Evolutionary conservation across 805 yeast species (phyloP).

Genomic region (Suhomyces faveliae): DNA sequence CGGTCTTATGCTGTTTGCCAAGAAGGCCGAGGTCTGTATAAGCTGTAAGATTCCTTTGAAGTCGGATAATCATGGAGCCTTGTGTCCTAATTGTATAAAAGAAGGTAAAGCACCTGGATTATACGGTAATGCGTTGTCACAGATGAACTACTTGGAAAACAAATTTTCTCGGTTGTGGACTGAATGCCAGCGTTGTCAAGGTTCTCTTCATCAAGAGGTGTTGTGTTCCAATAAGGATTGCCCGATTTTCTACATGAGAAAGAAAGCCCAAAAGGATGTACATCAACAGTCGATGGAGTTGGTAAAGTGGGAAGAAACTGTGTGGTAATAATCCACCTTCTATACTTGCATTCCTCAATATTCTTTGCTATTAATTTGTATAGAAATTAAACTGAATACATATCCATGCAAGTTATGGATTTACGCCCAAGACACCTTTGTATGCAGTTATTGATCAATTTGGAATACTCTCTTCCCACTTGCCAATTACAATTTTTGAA

Average conservation of each 20-base stretch:
- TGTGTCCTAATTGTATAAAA: slow-evolving; percentile 75
- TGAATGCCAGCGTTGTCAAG: slow-evolving; percentile 97
- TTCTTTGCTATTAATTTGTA: background rate
- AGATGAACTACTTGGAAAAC: slow-evolving; percentile 75
- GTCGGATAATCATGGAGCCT: slow-evolving; percentile 57
- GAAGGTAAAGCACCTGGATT: slow-evolving; percentile 64
- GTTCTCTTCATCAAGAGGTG: slow-evolving; percentile 93
- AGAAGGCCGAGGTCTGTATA: slow-evolving; percentile 83
- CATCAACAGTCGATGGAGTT: slow-evolving; percentile 56
- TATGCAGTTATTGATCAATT: slow-evolving; percentile 52
- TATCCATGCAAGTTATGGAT: slow-evolving; percentile 47
- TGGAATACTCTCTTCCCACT: slow-evolving; percentile 55
- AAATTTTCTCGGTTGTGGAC: slow-evolving; percentile 93
- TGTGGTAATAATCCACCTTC: slow-evolving; percentile 50
- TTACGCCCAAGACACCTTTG: slow-evolving; percentile 52
- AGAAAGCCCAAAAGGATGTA: slow-evolving; percentile 75
- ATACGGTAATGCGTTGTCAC: slow-evolving; percentile 77
- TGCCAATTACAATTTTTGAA: slow-evolving; percentile 49
- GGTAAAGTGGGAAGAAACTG: slow-evolving; percentile 61
- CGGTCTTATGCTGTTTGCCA: slow-evolving; percentile 89
- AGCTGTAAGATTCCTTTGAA: slow-evolving; percentile 82
- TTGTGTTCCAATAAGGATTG: slow-evolving; percentile 94
- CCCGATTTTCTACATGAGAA: slow-evolving; percentile 96
- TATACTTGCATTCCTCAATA: too few relatives aligned
- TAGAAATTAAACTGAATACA: slow-evolving; percentile 35